Base-by-base conservation (phyloP, 164 flowering plant species). In the Kingdonia uniflora region DNA sequence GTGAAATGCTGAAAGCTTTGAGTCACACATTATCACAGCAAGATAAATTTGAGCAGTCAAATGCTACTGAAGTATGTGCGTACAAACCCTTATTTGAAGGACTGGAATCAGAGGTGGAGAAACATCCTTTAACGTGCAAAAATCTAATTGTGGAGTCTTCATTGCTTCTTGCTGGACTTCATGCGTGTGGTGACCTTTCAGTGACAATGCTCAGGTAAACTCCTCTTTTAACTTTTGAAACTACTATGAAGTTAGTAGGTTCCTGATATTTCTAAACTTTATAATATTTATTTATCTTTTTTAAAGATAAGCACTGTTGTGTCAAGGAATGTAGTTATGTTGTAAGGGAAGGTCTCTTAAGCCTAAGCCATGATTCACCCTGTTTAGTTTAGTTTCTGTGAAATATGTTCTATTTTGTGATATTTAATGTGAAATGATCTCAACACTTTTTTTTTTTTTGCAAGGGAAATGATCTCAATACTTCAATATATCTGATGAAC, bases 161-260 rank as follows among this genome's bases (percentile, higher is more conserved):
- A 22, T 58, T 81, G 55, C 75, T 87, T 61, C 95, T 91, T 69
- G 84, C 95, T 54, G 95, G 97, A 56, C 95, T 91, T 70, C 97
- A 91, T 78, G 95, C 97, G 38, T 91, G 96, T 64, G 97, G 97
- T 29, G 96, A 91, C 68, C 89, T 91, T 52, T 87, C 97, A 44
- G 96, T 77, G 25, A 85, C 79, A 50, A 87, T 91, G 92, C 81
- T 91, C 19, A 84, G 81, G 97, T 84, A 21, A 38, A 29, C 35
- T 8, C 17, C 23, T 17, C 40, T n/a, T 29, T 22, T 26, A 19
- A 8, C 22, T 47, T 11, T 47, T 47, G 8, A 19, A 19, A 19
- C 24, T 45, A 16, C 20, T 5, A 3, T 19, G 14, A 11, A 19
- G 14, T 5, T 16, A 1, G 22, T 19, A 45, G 20, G 4, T 19